Percentiles rank a stretch among this genome's conserved stretches.
These are phyloP conservation scores for Claviceps lovelessii DNA, from an alignment of 2,329 filamentous ascomycete genomes.

Conservation along the genomic window DNA sequence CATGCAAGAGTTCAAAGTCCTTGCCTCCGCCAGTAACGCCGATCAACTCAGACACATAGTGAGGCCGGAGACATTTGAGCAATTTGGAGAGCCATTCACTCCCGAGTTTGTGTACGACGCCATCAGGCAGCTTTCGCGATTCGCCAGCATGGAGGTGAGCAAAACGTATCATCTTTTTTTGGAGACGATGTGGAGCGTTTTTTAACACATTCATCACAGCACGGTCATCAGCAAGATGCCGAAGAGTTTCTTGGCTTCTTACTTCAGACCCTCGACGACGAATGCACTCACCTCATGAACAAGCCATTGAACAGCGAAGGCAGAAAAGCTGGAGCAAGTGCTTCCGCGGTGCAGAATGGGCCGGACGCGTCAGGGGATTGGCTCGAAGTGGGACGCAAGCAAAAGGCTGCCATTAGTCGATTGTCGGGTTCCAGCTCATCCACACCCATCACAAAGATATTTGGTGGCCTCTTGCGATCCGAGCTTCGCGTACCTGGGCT, in stretches of 20 bases:
- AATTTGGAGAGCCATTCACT: constrained; percentile 80
- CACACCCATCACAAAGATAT: constrained; percentile 86
- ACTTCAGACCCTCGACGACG: constrained; percentile 82
- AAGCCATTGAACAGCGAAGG: constrained; percentile 27
- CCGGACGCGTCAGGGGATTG: constrained; percentile 41
- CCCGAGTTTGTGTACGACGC: constrained; percentile 94
- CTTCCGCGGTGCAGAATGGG: constrained; percentile 15
- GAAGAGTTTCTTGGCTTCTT: constrained; percentile 94
- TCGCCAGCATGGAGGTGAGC: constrained; percentile 77
- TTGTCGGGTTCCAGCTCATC: constrained; percentile 63
- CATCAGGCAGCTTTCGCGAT: constrained; percentile 72
- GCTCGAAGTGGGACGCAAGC: constrained; percentile 88
- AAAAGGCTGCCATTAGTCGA: constrained; percentile 72
- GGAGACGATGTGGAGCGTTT: not conserved
- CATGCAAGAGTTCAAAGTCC: constrained; percentile 77
- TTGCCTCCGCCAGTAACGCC: constrained; percentile 61
- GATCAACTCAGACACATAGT: constrained; percentile 61
- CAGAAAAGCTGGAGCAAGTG: constrained; percentile 19
- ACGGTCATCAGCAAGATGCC: constrained; percentile 93
- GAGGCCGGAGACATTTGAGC: constrained; percentile 72
- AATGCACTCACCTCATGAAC: constrained; percentile 64
- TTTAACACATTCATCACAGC: constrained; percentile 32
- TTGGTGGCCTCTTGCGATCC: constrained; percentile 79
- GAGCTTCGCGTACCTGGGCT: constrained; percentile 76
- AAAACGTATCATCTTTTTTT: constrained; percentile 6